phyloP scores from a whole-genome alignment of 768 basidiomycete genomes.

The Multifurca ochricompacta region DNA sequence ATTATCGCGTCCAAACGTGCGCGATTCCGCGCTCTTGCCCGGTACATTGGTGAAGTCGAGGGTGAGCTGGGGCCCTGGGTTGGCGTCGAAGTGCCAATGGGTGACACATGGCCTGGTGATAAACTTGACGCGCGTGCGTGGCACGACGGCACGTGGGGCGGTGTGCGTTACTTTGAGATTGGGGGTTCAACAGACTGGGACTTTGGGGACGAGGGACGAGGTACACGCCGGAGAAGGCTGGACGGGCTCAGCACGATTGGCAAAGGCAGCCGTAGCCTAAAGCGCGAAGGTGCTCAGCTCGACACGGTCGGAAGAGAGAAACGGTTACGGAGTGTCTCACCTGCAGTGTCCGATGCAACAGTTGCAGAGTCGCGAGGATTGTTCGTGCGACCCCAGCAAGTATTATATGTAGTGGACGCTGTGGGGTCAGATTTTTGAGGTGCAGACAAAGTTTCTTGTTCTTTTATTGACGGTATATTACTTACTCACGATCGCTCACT shows the following conservation, averaged over 20 bases:
- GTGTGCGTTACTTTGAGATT: constrained; percentile 79
- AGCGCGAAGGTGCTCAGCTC: constrained; percentile 56
- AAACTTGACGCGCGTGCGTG: constrained; percentile 61
- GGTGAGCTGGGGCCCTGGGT: constrained; percentile 85
- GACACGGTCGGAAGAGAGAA: constrained; percentile 38
- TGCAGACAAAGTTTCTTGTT: neutral
- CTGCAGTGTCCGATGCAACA: constrained; percentile 52
- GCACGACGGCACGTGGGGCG: constrained; percentile 81
- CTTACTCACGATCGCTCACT: constrained; percentile 4
- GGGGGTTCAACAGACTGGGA: constrained; percentile 57
- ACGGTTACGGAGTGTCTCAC: constrained; percentile 60
- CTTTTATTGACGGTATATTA: neutral
- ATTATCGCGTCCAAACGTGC: constrained; percentile 79
- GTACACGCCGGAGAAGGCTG: constrained; percentile 36
- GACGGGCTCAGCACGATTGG: constrained; percentile 32
- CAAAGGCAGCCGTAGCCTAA: constrained; percentile 28
- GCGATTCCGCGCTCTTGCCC: constrained; percentile 77
- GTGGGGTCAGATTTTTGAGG: constrained; percentile 34
- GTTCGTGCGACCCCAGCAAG: constrained; percentile 81
- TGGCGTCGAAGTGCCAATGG: constrained; percentile 80
- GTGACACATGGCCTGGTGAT: constrained; percentile 44
- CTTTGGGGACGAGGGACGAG: constrained; percentile 38
- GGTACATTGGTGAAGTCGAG: constrained; percentile 81
- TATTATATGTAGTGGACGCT: constrained; percentile 81
- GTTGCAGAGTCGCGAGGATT: constrained; percentile 59